Base-by-base conservation (phyloP, 768 basidiomycete species). In the Tulasnella sp. region DNA sequence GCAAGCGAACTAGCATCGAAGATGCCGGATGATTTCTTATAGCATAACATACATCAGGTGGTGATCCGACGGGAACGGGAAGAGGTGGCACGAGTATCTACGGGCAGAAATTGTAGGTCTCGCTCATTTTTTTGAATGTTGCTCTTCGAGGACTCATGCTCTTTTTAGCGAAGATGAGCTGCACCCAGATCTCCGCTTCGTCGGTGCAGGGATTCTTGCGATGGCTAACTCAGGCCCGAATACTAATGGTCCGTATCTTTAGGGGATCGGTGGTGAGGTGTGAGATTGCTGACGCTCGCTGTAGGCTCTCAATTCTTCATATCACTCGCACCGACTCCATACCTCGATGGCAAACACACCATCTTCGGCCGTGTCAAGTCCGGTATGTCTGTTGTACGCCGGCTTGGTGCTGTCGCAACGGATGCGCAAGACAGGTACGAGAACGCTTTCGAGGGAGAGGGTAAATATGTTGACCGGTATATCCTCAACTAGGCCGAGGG, bases 151-250 rank as follows among this genome's bases (percentile, higher is more conserved):
- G 69, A 72, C 74, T 63, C 40, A 65, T 22, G 74, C 37, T 67
- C 32, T 26, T 36, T 52, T 2, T 77, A 94, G 93, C 76, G 88
- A 92, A 80, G 95, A 97, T 79, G 95, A 97, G 78, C 87, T 98
- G 67, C 87, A 93, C 76, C 89, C 92, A 1, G 95, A 97, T 16
- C 81, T 98, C 76, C 84, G 95, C 64, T 98, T 98, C 82, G 95
- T 94, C 1, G 96, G 96, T 19, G 95, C 95, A 52, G 96, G 96
- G 1, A 95, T 98, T 72, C 87, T 98, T 32, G 94, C 93, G 9
- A 94, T 94, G 92, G 97, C 97, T 40, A 99, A 99, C 81, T 93
- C 95, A 62, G 95, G 95, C 12, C 91, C 91, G n/a, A 92, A 94
- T 78, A 90, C 90, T 32, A 94, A 94, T 77, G 90, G 92, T 87